Evolutionary conservation across 2,329 filamentous ascomycete genomes (phyloP), one percentile per base, ranked within the genome.

Genomic region (Lomentospora prolificans): DNA sequence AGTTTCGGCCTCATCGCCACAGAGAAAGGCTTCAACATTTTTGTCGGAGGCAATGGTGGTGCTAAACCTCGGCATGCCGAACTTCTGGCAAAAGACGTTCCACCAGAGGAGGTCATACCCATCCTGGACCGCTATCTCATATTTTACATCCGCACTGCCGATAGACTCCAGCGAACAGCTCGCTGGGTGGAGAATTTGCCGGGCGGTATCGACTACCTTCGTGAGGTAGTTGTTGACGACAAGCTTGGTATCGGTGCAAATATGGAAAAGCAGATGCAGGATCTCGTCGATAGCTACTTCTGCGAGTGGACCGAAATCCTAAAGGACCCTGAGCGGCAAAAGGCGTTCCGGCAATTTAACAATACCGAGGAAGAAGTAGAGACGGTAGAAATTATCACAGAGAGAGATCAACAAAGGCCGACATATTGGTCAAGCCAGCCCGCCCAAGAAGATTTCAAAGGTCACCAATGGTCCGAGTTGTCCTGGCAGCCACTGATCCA

Each of bases 11-110:
- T 95, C 51, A 95, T 96, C 57, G 90, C 90, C 12, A 95, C 89
- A 0, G 90, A 95, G 59, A 95, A 94, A 64, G 90, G 90, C 28
- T 96, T 89, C 80, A 96, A 96, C 70, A 85, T 96, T 68, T 95
- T 90, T 63, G 89, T 96, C 1, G 90, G 80, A 31, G 90, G 90
- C 51, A 96, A 96, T 66, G 90, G 90, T 54, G 90, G 91, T 58
- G 89, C 89, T 14, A 92, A 89, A 62, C 90, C 90, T 3, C 77
- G 81, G 36, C 90, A 96, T 66, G 83, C 86, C 1, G 89, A 95
- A 63, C 77, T 96, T 2, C 79, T 96, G 1, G 89, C 89, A 58
- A 91, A 90, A 66, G 90, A 96, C 63, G 89, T 95, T 0, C 82
- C 89, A 0, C 87, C 89, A 0, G 83, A 89, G 53, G 87, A 95